Evolutionary conservation across 2,329 filamentous ascomycete genomes (phyloP), one percentile per base, ranked within the genome.

Genomic region (Tolypocladium cylindrosporum): DNA sequence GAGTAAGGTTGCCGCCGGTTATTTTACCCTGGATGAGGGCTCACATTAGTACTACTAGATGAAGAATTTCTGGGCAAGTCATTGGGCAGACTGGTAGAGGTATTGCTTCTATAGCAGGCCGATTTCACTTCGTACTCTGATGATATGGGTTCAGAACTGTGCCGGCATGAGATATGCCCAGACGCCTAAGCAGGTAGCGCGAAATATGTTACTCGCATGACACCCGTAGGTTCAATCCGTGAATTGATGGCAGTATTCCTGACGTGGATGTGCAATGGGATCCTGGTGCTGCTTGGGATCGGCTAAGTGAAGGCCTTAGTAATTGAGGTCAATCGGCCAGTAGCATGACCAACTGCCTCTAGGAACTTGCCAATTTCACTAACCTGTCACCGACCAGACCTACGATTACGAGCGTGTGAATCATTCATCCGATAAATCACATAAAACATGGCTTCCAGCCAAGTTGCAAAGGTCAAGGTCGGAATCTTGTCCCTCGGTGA

Each of bases 401-500:
- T 16, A 9, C 1, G 24, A 50, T 10, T 10, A 34, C 24, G 24
- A 5, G 45, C 19, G 14, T 31, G 9, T 19, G 45, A 2, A 10
- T 10, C 9, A 8, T 50, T 7, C 16, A 51, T n/a, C 19, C 19
- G 9, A 3, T 34, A 9, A 11, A 36, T 5, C 31, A 19, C 10
- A 51, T 9, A 51, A 51, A 51, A 1, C 19, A 51, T 51, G 48
- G 11, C 31, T 21, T 36, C 48, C 4, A 36, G 9, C 19, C n/a
- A 51, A 1, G 31, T 5, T 11, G 16, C 48, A 13, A 27, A 36
- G 31, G 40, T 70, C 39, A 76, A 72, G 59, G 69, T 82, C 42
- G 79, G 76, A 58, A 75, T 82, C 58, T 64, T 82, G 61, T 83
- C 79, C 42, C 74, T 82, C 57, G 79, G 80, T 10, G 79, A 81